Conservation (phyloP, 2,329 filamentous ascomycete genomes). For the Aspergillus ruber region DNA sequence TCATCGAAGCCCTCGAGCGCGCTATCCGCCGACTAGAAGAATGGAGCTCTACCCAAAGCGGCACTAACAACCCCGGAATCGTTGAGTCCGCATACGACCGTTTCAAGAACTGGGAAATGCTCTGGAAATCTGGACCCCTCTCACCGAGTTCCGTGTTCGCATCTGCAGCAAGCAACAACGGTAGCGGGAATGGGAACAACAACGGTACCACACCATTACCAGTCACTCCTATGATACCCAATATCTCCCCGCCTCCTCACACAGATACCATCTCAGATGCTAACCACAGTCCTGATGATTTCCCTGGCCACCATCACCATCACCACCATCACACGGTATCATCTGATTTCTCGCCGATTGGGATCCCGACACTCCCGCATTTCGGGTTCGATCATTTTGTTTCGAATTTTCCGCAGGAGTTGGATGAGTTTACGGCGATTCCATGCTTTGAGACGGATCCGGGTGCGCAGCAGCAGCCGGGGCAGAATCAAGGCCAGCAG, state of each 20-base stretch:
- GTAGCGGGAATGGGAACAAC: conserved; percentile 2
- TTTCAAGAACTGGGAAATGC: conserved; percentile 49
- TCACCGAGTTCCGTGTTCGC: conserved; percentile 26
- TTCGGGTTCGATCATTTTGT: conserved; percentile 36
- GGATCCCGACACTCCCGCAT: conserved; percentile 17
- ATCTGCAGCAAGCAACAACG: conserved; percentile 11
- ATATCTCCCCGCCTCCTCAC: no score
- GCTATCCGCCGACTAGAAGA: conserved; percentile 43
- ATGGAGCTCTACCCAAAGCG: conserved; percentile 31
- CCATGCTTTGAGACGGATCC: conserved; percentile 32
- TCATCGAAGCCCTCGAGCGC: conserved; percentile 49
- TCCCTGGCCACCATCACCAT: conserved; percentile 1
- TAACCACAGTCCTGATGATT: neutral
- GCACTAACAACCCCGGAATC: conserved; percentile 23
- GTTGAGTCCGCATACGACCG: conserved; percentile 47
- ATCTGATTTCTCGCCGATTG: conserved; percentile 22
- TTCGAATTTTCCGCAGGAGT: conserved; percentile 35
- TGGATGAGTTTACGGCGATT: conserved; percentile 36
- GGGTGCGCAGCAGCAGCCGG: conserved; percentile 11
- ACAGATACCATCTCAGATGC: neutral
- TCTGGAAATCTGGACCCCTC: conserved; percentile 39
- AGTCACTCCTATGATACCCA: conserved; percentile 15
- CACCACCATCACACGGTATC: conserved; percentile 11
- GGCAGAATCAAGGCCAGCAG: conserved; percentile 3
- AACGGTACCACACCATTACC: conserved; percentile 8